Percentiles rank a stretch among this genome's conserved stretches.
phyloP scores from a whole-genome alignment of 2,329 filamentous ascomycete species.

The Cladophialophora carrionii region DNA sequence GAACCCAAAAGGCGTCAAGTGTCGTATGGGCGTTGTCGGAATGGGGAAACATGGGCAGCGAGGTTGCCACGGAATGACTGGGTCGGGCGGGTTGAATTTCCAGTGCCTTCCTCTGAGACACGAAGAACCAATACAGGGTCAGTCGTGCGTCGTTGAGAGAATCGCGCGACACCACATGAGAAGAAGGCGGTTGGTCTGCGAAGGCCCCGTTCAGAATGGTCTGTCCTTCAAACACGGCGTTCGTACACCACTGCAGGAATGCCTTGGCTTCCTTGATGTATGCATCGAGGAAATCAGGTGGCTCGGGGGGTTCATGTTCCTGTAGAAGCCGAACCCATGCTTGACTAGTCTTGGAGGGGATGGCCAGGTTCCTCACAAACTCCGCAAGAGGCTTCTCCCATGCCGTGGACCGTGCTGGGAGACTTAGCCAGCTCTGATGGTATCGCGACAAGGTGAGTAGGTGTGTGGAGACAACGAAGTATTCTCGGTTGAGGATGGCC shows the following conservation, averaged over 20 bases:
- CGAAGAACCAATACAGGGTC: conserved; percentile 10
- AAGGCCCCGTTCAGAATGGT: background rate
- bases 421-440: background rate
- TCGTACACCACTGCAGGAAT: conserved; percentile 8
- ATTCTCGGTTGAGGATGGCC: conserved; percentile 10
- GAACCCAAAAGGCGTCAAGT: conserved; percentile 3
- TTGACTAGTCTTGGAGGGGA: conserved; percentile 6
- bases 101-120: background rate
- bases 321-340: conserved; percentile 1
- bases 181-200: background rate
- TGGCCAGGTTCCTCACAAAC: conserved; percentile 1
- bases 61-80: background rate
- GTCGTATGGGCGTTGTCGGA: background rate
- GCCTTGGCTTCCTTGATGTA: background rate
- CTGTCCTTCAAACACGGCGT: conserved; percentile 1
- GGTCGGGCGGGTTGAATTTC: background rate
- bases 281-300: conserved; percentile 1
- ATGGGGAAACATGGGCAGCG: conserved; percentile 4
- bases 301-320: background rate
- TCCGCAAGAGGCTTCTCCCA: conserved; percentile 8
- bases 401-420: background rate
- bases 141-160: background rate
- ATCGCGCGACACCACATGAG: conserved; percentile 6
- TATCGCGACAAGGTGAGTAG: background rate
- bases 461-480: background rate